Percentiles rank a stretch among this genome's conserved stretches.
Evolutionary conservation across 2,329 filamentous ascomycete species (phyloP).

Genomic region (Basipetospora chlamydospora): DNA sequence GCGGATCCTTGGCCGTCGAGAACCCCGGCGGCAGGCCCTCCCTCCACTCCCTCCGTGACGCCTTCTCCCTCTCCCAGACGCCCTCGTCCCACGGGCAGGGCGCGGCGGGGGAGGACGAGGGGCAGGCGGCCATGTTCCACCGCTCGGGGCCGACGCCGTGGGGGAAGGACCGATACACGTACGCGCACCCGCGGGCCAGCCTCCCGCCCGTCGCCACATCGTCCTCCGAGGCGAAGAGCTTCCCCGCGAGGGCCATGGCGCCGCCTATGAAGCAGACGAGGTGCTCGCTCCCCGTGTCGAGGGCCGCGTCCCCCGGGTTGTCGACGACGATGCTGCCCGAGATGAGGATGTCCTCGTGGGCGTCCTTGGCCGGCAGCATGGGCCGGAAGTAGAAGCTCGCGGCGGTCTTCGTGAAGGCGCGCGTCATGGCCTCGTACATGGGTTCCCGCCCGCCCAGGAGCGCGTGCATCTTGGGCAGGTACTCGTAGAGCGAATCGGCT

Average conservation of each 20-base stretch:
- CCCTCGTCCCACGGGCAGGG: constrained; percentile 18
- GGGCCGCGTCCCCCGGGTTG: constrained; percentile 9
- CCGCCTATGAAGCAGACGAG: constrained; percentile 52
- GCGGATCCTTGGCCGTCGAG: constrained; percentile 35
- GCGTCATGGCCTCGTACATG: constrained; percentile 23
- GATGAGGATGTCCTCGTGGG: constrained; percentile 39
- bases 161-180: constrained; percentile 41
- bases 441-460: constrained; percentile 43
- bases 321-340: constrained; percentile 35
- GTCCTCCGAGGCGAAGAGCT: constrained; percentile 35
- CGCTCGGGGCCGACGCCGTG: constrained; percentile 49
- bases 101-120: constrained; percentile 13
- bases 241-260: constrained; percentile 48
- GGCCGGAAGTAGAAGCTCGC: constrained; percentile 53
- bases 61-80: constrained; percentile 12
- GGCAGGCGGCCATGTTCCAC: constrained; percentile 31
- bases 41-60: constrained; percentile 13
- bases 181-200: constrained; percentile 49
- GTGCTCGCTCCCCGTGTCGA: constrained; percentile 33
- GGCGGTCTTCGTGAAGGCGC: constrained; percentile 39
- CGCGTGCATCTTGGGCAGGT: constrained; percentile 51
- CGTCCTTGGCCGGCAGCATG: constrained; percentile 40
- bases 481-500: constrained; percentile 47
- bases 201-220: constrained; percentile 43
- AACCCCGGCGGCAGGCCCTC: constrained; percentile 36